These are phyloP conservation scores for Fragaria ananassa DNA, from an alignment of 306 rosid genomes.

Conservation along the genomic window DNA sequence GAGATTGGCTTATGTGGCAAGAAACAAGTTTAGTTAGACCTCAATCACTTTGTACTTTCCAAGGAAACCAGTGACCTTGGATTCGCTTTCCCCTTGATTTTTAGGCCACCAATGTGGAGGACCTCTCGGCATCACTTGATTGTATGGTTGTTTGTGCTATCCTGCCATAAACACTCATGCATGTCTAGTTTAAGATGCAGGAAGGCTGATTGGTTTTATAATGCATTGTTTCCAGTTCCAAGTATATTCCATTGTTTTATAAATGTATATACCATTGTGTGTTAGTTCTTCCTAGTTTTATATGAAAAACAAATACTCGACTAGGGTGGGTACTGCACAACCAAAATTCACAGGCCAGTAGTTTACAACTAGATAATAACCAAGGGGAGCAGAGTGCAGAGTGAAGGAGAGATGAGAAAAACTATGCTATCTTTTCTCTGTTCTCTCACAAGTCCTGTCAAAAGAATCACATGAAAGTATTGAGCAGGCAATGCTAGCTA, in stretches of 20 bases:
- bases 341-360: neutral
- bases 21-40: neutral
- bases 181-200: neutral
- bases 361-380: neutral
- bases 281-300: neutral
- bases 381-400: neutral
- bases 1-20: constrained; percentile 58
- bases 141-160: constrained; percentile 5
- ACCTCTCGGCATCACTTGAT: neutral
- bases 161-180: neutral
- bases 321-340: neutral
- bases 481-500: neutral
- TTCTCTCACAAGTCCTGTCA: neutral
- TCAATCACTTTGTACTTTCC: neutral
- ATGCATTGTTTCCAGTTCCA: neutral
- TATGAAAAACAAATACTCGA: neutral
- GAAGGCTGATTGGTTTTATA: neutral
- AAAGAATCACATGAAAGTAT: neutral
- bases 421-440: neutral
- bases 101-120: constrained; percentile 2
- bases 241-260: neutral
- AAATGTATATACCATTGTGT: neutral
- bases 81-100: neutral
- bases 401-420: neutral
- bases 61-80: neutral